Base-by-base conservation (phyloP, 2,329 filamentous ascomycete genomes). In the Myriangium duriaei region DNA sequence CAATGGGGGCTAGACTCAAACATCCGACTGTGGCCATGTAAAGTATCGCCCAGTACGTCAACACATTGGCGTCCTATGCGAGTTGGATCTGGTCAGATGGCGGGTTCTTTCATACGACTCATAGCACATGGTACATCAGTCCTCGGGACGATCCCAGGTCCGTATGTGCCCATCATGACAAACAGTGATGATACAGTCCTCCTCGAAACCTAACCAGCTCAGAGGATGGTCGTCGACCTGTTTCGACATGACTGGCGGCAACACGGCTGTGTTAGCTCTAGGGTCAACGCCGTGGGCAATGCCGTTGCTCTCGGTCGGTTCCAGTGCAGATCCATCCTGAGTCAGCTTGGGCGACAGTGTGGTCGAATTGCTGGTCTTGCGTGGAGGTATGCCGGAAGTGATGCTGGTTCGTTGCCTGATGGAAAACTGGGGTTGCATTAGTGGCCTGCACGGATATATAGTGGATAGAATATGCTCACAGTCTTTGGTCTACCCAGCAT, bases 401-500 rank as follows among this genome's bases (percentile, higher is more conserved):
- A 72, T 60, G 47, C 68, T 72, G 21, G 61, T 65, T 45, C 69
- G 61, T 37, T 80, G 71, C 42, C 72, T 63, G 30, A 71, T 67
- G 9, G 71, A 73, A 32, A 50, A 45, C 24, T 45, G 24, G 32
- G 14, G 26, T 17, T 28, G 19, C 15, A 24, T 34, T 30, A 40
- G 38, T 26, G 7, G 21, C 21, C 18, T 19, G 28, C 18, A 15
- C 17, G 11, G 32, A 19, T 19, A 19, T 33, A 9, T 13, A 14
- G 13, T 17, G n/a, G 12, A n/a, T 12, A 18, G 11, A 11, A 15
- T 14, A 33, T 26, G 72, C 81, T 53, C 64, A 86, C 81, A 48
- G 75, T 79, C 62, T 88, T 88, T 13, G 91, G 88, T 43, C 87
- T 74, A 59, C 92, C 83, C 50, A 98, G 69, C 88, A 96, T 96